Evolutionary conservation across 169 alveolate genomes (phyloP).

Genomic region (Plasmodium gallinaceum): DNA sequence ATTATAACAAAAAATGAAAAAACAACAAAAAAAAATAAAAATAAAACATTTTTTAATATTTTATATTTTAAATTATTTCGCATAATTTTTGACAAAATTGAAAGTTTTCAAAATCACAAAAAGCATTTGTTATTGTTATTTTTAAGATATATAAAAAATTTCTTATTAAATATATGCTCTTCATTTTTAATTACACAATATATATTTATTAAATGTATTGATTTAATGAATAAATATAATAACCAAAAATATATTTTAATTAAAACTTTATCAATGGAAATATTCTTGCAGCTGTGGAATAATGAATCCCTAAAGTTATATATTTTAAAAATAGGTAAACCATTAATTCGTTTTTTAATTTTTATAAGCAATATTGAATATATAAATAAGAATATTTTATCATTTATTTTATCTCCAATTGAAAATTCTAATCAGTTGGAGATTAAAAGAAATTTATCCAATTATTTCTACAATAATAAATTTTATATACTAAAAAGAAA

Average conservation of each 20-base stretch:
- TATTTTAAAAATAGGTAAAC: constrained; percentile 46
- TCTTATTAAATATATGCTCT: constrained; percentile 59
- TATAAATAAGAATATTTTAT: constrained; percentile 48
- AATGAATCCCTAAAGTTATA: constrained; percentile 31
- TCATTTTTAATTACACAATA: constrained; percentile 57
- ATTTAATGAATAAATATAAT: constrained; percentile 57
- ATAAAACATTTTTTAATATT: constrained; percentile 24
- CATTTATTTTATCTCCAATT: constrained; percentile 24
- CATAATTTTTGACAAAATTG: constrained; percentile 45
- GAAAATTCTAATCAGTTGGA: constrained; percentile 46
- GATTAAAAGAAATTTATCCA: not conserved
- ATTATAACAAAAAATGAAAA: not conserved
- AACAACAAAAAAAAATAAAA: not conserved
- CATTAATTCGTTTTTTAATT: constrained; percentile 42
- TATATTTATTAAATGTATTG: constrained; percentile 55
- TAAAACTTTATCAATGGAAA: constrained; percentile 59
- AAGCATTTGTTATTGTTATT: constrained; percentile 36
- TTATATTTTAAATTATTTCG: constrained; percentile 50
- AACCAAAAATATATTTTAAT: constrained; percentile 65
- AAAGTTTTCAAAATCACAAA: constrained; percentile 19
- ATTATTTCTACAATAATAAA: not conserved
- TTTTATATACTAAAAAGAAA: constrained; percentile 16
- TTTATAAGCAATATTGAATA: constrained; percentile 63
- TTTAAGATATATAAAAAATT: constrained; percentile 63
- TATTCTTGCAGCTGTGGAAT: constrained; percentile 66